These are phyloP conservation scores for Poronia punctata DNA, from an alignment of 495 filamentous ascomycete genomes.

Conservation along the genomic window DNA sequence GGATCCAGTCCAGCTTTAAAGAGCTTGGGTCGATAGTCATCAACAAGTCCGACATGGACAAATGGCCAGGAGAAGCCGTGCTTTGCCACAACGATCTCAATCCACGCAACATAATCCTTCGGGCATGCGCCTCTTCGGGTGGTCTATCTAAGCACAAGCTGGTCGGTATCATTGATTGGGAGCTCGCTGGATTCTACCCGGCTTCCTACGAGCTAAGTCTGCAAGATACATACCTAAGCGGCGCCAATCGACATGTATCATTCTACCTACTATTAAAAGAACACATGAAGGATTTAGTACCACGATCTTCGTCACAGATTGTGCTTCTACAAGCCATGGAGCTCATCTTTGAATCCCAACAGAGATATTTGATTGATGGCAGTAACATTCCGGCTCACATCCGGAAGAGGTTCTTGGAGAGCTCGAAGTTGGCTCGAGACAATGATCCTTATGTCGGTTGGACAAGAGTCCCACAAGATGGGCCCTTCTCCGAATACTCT, in stretches of 20 bases:
- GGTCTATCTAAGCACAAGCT: constrained; percentile 24
- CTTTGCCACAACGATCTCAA: constrained; percentile 20
- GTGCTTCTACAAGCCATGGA: background rate
- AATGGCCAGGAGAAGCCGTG: constrained; percentile 16
- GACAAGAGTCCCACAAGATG: constrained; percentile 3
- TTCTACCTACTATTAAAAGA: constrained; percentile 18
- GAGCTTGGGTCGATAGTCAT: constrained; percentile 10
- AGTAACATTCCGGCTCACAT: constrained; percentile 14
- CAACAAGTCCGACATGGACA: constrained; percentile 7
- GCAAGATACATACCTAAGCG: constrained; percentile 17
- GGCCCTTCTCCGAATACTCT: constrained; percentile 4
- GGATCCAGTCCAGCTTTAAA: constrained; percentile 3
- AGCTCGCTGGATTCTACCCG: constrained; percentile 45
- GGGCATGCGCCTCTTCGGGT: background rate
- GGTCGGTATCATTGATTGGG: constrained; percentile 48
- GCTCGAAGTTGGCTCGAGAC: constrained; percentile 4
- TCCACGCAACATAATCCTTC: constrained; percentile 16
- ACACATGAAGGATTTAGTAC: constrained; percentile 8
- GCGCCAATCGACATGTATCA: constrained; percentile 10
- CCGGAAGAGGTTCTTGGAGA: constrained; percentile 7
- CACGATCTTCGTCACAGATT: constrained; percentile 3
- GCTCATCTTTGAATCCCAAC: background rate
- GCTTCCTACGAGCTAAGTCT: constrained; percentile 16
- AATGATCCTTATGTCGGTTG: constrained; percentile 4
- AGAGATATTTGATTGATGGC: background rate